Percentiles rank a stretch among this genome's conserved stretches.
phyloP scores from a whole-genome alignment of 2,329 filamentous ascomycete species.

The Aspergillus thermomutatus region DNA sequence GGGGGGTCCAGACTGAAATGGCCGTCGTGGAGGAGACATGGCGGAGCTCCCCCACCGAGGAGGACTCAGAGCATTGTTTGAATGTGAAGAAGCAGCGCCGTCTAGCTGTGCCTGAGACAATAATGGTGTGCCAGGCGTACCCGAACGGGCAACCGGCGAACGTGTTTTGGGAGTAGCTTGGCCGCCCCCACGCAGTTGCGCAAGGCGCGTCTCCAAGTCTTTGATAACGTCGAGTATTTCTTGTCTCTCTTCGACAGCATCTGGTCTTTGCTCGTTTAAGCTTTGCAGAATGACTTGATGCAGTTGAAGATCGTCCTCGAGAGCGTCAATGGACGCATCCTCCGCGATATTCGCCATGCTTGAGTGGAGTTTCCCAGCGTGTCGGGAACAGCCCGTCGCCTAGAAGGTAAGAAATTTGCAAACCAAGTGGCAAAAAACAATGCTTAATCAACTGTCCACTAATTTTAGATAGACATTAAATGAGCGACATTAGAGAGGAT shows the following conservation, averaged over 20 bases:
- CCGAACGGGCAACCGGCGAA: background rate
- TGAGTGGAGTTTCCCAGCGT: background rate
- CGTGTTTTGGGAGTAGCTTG: background rate
- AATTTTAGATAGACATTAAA: background rate
- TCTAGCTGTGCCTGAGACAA: constrained; percentile 13
- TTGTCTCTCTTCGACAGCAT: constrained; percentile 20
- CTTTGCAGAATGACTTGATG: constrained; percentile 30
- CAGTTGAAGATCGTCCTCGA: constrained; percentile 32
- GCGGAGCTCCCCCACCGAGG: constrained; percentile 4
- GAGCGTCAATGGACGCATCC: constrained; percentile 20
- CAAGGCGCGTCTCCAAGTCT: constrained; percentile 23
- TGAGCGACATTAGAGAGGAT: background rate
- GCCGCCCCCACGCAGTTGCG: constrained; percentile 17
- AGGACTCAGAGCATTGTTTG: background rate
- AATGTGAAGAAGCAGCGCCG: constrained; percentile 3
- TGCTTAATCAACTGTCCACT: background rate
- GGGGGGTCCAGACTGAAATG: background rate
- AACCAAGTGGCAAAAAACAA: background rate
- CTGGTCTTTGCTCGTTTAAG: constrained; percentile 23
- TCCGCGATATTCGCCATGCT: constrained; percentile 2
- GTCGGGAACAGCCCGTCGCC: background rate
- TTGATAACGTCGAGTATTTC: constrained; percentile 26
- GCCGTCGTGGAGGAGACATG: constrained; percentile 4
- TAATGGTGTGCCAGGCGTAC: background rate
- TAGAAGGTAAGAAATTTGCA: background rate